Evolutionary conservation across 306 rosid genomes (phyloP).

Genomic region (Cyclanthera cordifolia): DNA sequence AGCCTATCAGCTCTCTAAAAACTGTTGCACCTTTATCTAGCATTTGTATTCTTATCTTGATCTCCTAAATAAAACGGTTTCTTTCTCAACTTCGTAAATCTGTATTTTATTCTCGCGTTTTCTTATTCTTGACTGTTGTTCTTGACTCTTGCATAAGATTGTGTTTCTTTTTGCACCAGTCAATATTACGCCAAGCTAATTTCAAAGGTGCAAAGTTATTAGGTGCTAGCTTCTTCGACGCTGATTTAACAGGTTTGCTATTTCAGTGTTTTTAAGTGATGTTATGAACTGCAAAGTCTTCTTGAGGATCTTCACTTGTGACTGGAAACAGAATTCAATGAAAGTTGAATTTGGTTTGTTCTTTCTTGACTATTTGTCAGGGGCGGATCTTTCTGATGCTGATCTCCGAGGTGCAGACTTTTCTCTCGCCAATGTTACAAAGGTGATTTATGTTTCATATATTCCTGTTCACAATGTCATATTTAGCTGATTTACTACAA

Average conservation of each 20-base stretch:
- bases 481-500: neutral
- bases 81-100: no score
- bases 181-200: conserved; percentile 72
- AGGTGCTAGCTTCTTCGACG: conserved; percentile 92
- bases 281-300: neutral
- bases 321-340: neutral
- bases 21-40: no score
- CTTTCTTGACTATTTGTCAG: conserved; percentile 19
- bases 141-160: no score
- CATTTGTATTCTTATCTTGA: no score
- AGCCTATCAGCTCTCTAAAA: no score
- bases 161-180: conserved; percentile 31
- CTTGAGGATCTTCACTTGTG: neutral
- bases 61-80: no score
- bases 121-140: no score
- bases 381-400: conserved; percentile 91
- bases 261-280: neutral
- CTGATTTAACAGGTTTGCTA: conserved; percentile 69
- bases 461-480: neutral
- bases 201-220: conserved; percentile 77
- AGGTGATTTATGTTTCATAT: conserved; percentile 29
- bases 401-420: conserved; percentile 85
- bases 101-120: no score
- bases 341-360: neutral
- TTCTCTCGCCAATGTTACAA: conserved; percentile 85